A percentile compares a stretch with the other conserved stretches of the same genome.
Evolutionary conservation across 768 basidiomycete species (phyloP).

Genomic region (Chiua virens): DNA sequence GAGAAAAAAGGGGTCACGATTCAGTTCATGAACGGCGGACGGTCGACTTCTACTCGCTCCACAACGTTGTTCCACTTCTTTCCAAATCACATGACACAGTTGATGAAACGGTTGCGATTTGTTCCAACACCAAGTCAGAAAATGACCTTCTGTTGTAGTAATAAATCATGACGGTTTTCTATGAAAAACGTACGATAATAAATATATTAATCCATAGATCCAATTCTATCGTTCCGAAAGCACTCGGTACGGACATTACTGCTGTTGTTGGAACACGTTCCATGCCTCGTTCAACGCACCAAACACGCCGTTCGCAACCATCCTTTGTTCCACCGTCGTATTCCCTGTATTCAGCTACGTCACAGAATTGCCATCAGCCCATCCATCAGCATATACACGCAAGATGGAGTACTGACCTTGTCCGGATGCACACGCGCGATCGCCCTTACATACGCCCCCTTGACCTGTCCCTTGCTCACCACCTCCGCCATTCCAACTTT

Average conservation of each 20-base stretch:
- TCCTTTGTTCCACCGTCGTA: constrained; percentile 89
- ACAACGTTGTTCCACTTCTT: no score
- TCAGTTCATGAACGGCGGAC: no score
- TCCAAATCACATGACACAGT: no score
- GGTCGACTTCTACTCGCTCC: no score
- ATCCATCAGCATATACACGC: not conserved
- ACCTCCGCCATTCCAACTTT: constrained; percentile 90
- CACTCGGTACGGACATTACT: not conserved
- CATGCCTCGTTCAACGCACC: constrained; percentile 87
- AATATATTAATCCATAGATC: constrained; percentile 1
- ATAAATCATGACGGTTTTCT: not conserved
- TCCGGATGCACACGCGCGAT: constrained; percentile 97
- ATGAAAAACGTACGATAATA: not conserved
- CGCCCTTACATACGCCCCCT: constrained; percentile 86
- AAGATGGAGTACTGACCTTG: constrained; percentile 58
- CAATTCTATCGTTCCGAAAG: no score
- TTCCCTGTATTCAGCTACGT: constrained; percentile 70
- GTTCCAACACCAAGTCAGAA: no score
- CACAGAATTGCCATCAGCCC: not conserved
- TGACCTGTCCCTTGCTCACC: constrained; percentile 80
- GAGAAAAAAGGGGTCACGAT: no score
- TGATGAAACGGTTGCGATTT: no score
- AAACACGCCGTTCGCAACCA: constrained; percentile 94
- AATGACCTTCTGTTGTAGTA: no score
- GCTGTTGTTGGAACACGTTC: constrained; percentile 64